Percentiles rank a stretch among this genome's conserved stretches.
phyloP scores from a whole-genome alignment of 768 basidiomycete species.

The Lentinula detonsa region DNA sequence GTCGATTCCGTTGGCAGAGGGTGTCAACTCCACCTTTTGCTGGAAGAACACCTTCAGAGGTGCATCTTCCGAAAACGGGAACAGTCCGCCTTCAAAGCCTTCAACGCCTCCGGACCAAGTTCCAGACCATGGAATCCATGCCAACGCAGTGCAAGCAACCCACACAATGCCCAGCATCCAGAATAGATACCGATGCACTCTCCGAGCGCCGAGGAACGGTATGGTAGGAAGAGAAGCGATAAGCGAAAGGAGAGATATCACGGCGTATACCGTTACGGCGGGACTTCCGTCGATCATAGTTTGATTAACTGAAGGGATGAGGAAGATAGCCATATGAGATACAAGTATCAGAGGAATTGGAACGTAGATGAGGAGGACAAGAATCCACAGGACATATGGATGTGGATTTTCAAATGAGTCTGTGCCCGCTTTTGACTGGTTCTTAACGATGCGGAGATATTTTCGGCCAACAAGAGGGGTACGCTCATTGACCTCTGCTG shows the following conservation, averaged over 20 bases:
- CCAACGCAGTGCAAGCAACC: neutral
- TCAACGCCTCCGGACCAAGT: neutral
- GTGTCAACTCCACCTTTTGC: conserved; percentile 46
- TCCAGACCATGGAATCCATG: conserved; percentile 20
- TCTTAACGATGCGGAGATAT: neutral
- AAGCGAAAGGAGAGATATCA: conserved; percentile 32
- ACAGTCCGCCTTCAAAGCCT: conserved; percentile 19
- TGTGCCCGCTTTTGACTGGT: neutral
- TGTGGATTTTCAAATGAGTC: conserved; percentile 11
- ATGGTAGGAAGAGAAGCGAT: conserved; percentile 53
- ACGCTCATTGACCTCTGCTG: conserved; percentile 41
- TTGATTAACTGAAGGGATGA: conserved; percentile 45
- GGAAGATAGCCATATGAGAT: conserved; percentile 40
- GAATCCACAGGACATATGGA: conserved; percentile 47
- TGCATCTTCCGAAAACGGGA: conserved; percentile 56
- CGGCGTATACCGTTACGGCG: conserved; percentile 9
- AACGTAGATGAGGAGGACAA: conserved; percentile 49
- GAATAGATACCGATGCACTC: neutral
- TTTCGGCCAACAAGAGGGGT: conserved; percentile 37
- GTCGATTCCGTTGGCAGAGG: conserved; percentile 5
- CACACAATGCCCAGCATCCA: neutral
- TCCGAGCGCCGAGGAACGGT: conserved; percentile 38
- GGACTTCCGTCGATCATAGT: conserved; percentile 57
- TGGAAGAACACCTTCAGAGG: conserved; percentile 72
- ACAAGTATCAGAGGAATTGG: conserved; percentile 48